Conservation (phyloP, 2,329 filamentous ascomycete genomes). For the Phyllosticta capitalensis region DNA sequence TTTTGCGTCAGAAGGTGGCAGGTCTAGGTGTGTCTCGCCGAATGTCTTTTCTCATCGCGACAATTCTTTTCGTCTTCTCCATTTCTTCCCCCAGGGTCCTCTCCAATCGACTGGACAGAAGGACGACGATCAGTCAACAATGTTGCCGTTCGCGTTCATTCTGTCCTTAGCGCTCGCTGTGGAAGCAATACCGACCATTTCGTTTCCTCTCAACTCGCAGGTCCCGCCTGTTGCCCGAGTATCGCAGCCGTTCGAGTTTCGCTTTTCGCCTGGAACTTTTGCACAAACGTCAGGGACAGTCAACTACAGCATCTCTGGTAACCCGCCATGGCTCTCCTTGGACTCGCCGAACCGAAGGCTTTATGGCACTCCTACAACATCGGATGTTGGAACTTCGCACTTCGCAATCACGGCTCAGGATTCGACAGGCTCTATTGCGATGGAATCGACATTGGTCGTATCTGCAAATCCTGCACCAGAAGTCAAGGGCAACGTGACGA, state of each 20-base stretch:
- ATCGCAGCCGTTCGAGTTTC: constrained; percentile 57
- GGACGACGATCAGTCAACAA: constrained; percentile 1
- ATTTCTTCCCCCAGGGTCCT: not conserved
- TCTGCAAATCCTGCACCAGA: constrained; percentile 47
- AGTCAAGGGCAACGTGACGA: constrained; percentile 46
- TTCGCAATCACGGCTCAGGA: constrained; percentile 66
- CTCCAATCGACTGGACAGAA: not conserved
- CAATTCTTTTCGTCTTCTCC: constrained; percentile 15
- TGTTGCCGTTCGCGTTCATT: constrained; percentile 15
- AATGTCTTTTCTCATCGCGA: not conserved
- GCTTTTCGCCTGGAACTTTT: constrained; percentile 68
- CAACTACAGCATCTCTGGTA: constrained; percentile 55
- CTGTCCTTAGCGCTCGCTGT: constrained; percentile 15
- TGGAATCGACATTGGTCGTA: constrained; percentile 63
- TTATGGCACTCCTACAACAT: constrained; percentile 56
- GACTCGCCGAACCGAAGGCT: constrained; percentile 56
- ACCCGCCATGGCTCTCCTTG: constrained; percentile 67
- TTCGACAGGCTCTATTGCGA: constrained; percentile 47
- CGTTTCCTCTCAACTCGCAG: constrained; percentile 76
- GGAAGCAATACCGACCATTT: constrained; percentile 28
- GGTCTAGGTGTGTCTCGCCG: constrained; percentile 5
- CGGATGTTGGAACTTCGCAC: constrained; percentile 47
- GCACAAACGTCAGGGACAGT: constrained; percentile 46
- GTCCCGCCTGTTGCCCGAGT: constrained; percentile 69
- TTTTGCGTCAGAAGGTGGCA: constrained; percentile 20